phyloP scores from a whole-genome alignment of 2,329 filamentous ascomycete species.

The Penicillium hesseltinei region DNA sequence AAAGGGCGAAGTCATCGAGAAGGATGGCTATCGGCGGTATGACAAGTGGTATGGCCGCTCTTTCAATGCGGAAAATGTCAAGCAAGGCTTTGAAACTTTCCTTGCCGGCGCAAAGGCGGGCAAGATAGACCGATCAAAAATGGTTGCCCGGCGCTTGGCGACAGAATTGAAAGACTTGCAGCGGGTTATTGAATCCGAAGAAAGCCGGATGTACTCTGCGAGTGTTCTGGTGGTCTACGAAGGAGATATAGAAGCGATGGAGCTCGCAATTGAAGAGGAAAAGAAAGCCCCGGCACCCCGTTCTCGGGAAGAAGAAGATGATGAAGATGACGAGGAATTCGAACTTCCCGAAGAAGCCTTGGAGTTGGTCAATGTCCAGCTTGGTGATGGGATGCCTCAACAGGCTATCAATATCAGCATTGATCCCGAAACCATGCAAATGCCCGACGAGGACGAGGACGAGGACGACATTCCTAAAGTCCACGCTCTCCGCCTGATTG shows the following conservation, averaged over 20 bases:
- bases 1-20: conserved; percentile 44
- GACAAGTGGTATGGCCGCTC: conserved; percentile 66
- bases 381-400: conserved; percentile 30
- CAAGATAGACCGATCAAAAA: conserved; percentile 42
- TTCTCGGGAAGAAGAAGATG: conserved; percentile 30
- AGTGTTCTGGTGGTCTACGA: conserved; percentile 67
- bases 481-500: conserved; percentile 82
- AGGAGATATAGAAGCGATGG: conserved; percentile 58
- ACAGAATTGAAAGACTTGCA: conserved; percentile 46
- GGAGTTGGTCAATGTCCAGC: conserved; percentile 32
- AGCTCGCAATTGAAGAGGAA: conserved; percentile 49
- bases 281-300: conserved; percentile 31
- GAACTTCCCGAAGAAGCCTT: conserved; percentile 32
- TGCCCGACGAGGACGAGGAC: conserved; percentile 52
- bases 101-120: conserved; percentile 48
- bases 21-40: conserved; percentile 57
- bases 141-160: conserved; percentile 43
- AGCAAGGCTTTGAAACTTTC: conserved; percentile 58
- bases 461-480: conserved; percentile 62
- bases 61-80: conserved; percentile 56
- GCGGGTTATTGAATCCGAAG: conserved; percentile 52
- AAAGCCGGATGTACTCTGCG: conserved; percentile 67
- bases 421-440: conserved; percentile 38
- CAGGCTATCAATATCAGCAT: conserved; percentile 37
- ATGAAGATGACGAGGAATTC: conserved; percentile 31